Base-by-base conservation (phyloP, 1,139 yeast genomes). In the Pneumocystis jirovecii region DNA sequence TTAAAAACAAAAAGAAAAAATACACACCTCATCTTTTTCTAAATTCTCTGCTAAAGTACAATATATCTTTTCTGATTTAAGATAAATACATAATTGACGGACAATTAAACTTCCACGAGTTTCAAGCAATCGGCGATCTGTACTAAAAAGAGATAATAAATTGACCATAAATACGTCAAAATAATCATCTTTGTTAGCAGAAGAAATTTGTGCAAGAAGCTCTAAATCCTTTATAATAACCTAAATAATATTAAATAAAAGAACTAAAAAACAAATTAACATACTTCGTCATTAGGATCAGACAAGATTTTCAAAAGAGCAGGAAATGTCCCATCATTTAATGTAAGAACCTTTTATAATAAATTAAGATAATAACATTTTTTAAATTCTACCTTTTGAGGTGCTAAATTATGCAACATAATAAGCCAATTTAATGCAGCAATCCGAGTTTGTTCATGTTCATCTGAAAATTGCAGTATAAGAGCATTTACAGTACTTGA, bases 361-460 rank as follows among this genome's bases (percentile, higher is more conserved):
- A 29, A 25, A 40, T 6, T 15, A 61, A 56, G 29, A 56, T 17
- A 61, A 39, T 12, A 25, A 50, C 8, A 60, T 12, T 25, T 15
- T 39, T 3, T 31, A 39, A 60, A 31, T 31, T 3, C 12, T 21
- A 63, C 60, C 61, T 66, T 64, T 60, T 59, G 64, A 35, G 67
- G 63, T 61, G 86, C 86, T 70, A 85, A 85, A 44, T 84, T 81
- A 72, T 91, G 95, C 62, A 95, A 79, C 80, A 89, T 84, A 35
- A 86, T 85, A 50, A 95, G 79, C 98, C 98, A 95, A 70, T 91
- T 96, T 62, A 95, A 78, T 25, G 95, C 87, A 0, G 95, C 90
- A 25, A 90, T 81, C 69, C 95, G 80, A 0, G 97, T 88, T 45
- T 86, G 83, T 69, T 89, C 96, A 70, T 89, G 86, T 66, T 85